phyloP scores from a whole-genome alignment of 106 monocot genomes.

The Hemerocallis citrina region DNA sequence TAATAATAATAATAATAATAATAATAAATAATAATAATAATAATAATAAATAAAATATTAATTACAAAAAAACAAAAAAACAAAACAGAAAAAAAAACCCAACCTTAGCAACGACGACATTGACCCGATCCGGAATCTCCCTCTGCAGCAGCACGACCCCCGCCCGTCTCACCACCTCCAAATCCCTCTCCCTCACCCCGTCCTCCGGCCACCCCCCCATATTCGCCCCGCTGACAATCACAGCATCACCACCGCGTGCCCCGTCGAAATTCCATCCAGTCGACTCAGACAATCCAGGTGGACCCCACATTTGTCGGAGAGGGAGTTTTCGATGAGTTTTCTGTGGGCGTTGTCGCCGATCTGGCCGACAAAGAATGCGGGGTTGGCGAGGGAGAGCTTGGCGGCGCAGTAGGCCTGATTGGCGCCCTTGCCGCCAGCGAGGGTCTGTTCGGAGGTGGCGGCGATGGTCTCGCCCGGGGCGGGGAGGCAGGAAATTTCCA shows the following conservation, averaged over 20 bases:
- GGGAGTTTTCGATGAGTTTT: constrained; percentile 58
- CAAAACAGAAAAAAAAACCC: no score
- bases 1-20: no score
- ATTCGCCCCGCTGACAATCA: constrained; percentile 89
- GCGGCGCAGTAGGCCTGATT: constrained; percentile 95
- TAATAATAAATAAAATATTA: no score
- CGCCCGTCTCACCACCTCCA: constrained; percentile 49
- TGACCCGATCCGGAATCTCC: constrained; percentile 90
- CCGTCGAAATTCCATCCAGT: constrained; percentile 46
- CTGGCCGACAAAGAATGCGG: constrained; percentile 75
- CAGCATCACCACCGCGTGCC: constrained; percentile 95
- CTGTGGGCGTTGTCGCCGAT: constrained; percentile 77
- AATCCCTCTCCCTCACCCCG: constrained; percentile 19
- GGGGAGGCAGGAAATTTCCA: constrained; percentile 79
- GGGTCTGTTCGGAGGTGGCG: constrained; percentile 50
- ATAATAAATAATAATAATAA: no score
- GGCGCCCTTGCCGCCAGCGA: constrained; percentile 96
- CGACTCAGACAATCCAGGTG: constrained; percentile 35
- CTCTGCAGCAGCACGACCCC: constrained; percentile 75
- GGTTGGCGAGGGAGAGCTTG: constrained; percentile 36
- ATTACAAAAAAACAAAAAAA: no score
- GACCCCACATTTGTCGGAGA: constrained; percentile 39
- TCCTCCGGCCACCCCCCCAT: constrained; percentile 70
- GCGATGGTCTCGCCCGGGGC: constrained; percentile 65
- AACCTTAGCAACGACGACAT: constrained; percentile 86